Evolutionary conservation across 2,329 filamentous ascomycete species (phyloP), one percentile per base, ranked within the genome.

Genomic region (Neonectria hederae): DNA sequence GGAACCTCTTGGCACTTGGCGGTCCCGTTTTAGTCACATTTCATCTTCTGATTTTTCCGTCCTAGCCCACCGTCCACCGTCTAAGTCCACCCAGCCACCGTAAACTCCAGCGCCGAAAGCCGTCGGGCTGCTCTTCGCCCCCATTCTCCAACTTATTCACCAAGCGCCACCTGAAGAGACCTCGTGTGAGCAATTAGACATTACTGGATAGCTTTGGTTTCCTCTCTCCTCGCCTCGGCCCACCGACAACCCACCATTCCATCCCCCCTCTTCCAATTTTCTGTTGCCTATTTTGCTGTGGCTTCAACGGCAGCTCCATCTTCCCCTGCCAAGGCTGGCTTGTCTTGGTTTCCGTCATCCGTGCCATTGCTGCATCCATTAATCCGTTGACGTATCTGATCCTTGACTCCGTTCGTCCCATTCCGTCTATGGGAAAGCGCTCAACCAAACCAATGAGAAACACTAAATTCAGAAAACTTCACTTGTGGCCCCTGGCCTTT

Each of bases 1-100:
- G 45, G 53, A 55, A 62, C 53, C 2, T 51, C 59, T 56, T 62
- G 59, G 59, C 59, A 28, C 24, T 22, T 35, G 43, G 35, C 35
- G 28, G 38, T n/a, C 38, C 22, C n/a, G 46, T 40, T 19, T 30
- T 28, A 45, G 46, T n/a, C 24, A 21, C 14, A 35, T 30, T 26
- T 24, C 24, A 19, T 49, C 10, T 49, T 19, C n/a, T 6, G 26
- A 10, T 5, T 51, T 32, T 51, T 13, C 45, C 45, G 26, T 22
- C 28, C 48, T 30, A 8, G 48, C 5, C 48, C 28, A 32, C 48
- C 48, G n/a, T 26, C 19, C 14, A 26, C 13, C 14, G 24, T 49
- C 24, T n/a, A 28, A 8, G 24, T 49, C 24, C 14, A 24, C 14
- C 4, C 5, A 4, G 19, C 42, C 17, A 40, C 38, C 38, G n/a